Evolutionary conservation across 306 rosid genomes (phyloP).

Genomic region (Quillaja saponaria): DNA sequence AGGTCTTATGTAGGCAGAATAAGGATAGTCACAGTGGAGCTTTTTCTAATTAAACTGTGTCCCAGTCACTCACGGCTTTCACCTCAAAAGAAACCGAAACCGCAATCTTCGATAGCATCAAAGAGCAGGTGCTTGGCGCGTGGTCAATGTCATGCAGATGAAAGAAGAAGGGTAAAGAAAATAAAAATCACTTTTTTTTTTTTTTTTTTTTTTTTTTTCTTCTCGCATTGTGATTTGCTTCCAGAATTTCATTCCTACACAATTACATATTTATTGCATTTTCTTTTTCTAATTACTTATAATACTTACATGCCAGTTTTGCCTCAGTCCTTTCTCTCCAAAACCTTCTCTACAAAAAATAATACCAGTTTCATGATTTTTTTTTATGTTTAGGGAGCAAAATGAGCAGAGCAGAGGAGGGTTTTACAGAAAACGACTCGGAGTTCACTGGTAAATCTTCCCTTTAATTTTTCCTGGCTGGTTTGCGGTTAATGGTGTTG

Average conservation of each 20-base stretch:
- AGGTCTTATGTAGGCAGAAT: too few relatives aligned
- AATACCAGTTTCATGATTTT: neutral
- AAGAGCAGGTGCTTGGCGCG: constrained; percentile 27
- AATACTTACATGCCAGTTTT: constrained; percentile 13
- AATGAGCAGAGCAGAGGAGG: constrained; percentile 54
- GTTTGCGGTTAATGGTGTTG: constrained; percentile 19
- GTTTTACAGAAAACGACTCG: constrained; percentile 44
- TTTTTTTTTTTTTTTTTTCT: neutral
- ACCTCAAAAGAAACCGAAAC: constrained; percentile 15
- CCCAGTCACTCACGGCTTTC: neutral
- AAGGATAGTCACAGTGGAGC: too few relatives aligned
- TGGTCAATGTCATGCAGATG: neutral
- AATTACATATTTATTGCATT: constrained; percentile 24
- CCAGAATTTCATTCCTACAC: neutral
- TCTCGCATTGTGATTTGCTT: neutral
- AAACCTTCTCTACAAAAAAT: neutral
- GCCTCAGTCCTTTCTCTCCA: constrained; percentile 18
- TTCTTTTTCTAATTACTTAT: constrained; percentile 1
- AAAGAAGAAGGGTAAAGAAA: neutral
- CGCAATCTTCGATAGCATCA: constrained; percentile 25
- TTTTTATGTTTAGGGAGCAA: constrained; percentile 22
- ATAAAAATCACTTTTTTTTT: neutral
- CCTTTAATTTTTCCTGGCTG: neutral
- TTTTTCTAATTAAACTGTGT: neutral
- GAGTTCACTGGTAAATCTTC: constrained; percentile 42